Percentiles rank a stretch among this genome's conserved stretches.
phyloP scores from a whole-genome alignment of 148 eudicot genomes.

The Fagopyrum tataricum region DNA sequence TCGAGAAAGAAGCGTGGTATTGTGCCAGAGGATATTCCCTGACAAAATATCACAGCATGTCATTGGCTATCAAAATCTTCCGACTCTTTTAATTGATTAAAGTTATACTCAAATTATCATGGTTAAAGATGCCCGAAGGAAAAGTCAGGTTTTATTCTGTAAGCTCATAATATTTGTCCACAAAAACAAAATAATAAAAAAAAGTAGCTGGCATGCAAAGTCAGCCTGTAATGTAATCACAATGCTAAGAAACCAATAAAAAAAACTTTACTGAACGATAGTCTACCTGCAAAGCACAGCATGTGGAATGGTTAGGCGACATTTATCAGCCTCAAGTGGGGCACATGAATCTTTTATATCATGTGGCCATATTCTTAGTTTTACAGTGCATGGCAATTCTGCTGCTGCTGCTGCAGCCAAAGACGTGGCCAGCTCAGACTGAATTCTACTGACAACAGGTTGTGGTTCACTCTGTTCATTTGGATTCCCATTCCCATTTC shows the following conservation, averaged over 20 bases:
- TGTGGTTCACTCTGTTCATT: constrained; percentile 36
- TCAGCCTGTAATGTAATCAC: background rate
- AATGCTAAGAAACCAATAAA: background rate
- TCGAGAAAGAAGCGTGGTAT: too few species aligned
- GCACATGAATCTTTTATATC: constrained; percentile 73
- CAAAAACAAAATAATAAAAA: too few species aligned
- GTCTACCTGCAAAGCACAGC: constrained; percentile 95
- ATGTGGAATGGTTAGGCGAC: constrained; percentile 84
- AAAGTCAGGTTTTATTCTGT: background rate
- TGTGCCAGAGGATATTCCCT: too few species aligned
- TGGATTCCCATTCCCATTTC: constrained; percentile 24
- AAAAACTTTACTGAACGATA: background rate
- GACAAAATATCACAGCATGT: too few species aligned
- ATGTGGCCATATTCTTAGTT: constrained; percentile 90
- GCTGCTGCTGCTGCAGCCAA: constrained; percentile 91
- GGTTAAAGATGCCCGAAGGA: background rate
- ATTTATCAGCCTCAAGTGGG: constrained; percentile 61
- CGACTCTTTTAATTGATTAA: too few species aligned
- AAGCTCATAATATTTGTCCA: background rate
- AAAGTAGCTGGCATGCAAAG: background rate
- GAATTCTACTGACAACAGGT: constrained; percentile 58
- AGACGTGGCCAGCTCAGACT: constrained; percentile 79
- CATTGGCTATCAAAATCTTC: too few species aligned
- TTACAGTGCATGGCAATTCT: constrained; percentile 96
- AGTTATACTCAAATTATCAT: too few species aligned